Conservation (phyloP, 1,284 basidiomycete genomes). For the Dichomitus squalens region DNA sequence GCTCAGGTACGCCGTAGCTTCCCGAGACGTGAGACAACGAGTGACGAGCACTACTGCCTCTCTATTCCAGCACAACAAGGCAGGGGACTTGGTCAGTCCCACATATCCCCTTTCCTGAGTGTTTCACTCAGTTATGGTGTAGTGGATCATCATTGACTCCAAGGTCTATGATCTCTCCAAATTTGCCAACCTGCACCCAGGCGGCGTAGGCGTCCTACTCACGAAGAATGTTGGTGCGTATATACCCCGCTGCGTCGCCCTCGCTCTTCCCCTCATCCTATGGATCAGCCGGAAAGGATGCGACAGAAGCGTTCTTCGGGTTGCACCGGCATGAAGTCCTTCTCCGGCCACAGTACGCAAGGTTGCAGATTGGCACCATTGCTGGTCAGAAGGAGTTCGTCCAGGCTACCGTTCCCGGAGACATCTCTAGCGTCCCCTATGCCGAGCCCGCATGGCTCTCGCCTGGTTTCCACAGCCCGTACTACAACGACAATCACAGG, state of each 20-base stretch:
- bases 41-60: background rate
- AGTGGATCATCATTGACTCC: constrained; percentile 71
- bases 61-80: constrained; percentile 67
- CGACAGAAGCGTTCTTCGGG: constrained; percentile 89
- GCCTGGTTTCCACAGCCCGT: constrained; percentile 81
- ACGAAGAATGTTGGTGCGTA: constrained; percentile 40
- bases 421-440: constrained; percentile 81
- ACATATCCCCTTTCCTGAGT: background rate
- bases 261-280: background rate
- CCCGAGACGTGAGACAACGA: background rate
- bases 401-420: constrained; percentile 62
- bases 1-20: constrained; percentile 43
- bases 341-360: constrained; percentile 76
- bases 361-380: constrained; percentile 82
- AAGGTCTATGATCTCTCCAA: constrained; percentile 68
- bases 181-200: constrained; percentile 69
- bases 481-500: constrained; percentile 77
- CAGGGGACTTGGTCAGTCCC: constrained; percentile 63
- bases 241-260: background rate
- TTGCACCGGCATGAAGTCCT: constrained; percentile 90
- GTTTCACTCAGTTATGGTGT: background rate
- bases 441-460: constrained; percentile 89
- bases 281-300: constrained; percentile 70
- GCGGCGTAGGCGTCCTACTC: constrained; percentile 60
- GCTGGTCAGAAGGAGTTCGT: constrained; percentile 68